Conservation (phyloP, 345 rosid genomes). For the Psidium guajava region DNA sequence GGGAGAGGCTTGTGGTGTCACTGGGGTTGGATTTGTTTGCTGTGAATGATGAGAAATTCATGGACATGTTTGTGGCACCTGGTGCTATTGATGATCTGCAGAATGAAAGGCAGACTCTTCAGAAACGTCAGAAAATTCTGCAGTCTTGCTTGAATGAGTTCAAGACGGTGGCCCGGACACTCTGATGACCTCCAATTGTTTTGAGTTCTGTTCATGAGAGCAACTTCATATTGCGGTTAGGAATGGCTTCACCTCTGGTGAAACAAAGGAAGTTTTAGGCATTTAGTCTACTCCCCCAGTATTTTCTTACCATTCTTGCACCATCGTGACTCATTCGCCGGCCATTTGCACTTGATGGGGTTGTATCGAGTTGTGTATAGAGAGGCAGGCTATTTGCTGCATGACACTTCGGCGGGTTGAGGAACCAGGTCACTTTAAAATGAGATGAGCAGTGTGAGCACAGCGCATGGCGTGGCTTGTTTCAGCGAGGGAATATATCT, state of each 20-base stretch:
- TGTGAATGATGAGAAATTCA: slow-evolving; percentile 77
- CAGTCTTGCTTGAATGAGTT: slow-evolving; percentile 85
- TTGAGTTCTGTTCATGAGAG: background rate
- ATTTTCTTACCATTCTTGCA: background rate
- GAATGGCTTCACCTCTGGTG: background rate
- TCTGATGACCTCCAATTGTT: slow-evolving; percentile 17
- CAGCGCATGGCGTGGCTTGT: background rate
- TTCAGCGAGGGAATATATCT: background rate
- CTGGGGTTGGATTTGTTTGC: slow-evolving; percentile 84
- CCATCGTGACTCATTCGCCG: background rate
- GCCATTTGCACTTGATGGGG: background rate
- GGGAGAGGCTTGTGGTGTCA: slow-evolving; percentile 68
- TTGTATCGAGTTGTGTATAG: background rate
- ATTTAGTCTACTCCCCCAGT: slow-evolving; percentile 2
- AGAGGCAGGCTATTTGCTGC: background rate
- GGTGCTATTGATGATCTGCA: slow-evolving; percentile 74
- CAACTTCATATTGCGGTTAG: background rate
- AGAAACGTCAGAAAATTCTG: slow-evolving; percentile 80
- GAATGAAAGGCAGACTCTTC: slow-evolving; percentile 61
- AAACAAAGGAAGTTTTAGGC: slow-evolving; percentile 5
- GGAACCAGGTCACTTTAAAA: background rate
- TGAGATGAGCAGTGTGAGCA: background rate
- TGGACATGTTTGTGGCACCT: slow-evolving; percentile 94
- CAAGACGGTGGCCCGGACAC: slow-evolving; percentile 60
- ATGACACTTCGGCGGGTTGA: background rate